A percentile compares a stretch with the other conserved stretches of the same genome.
phyloP scores from a whole-genome alignment of 2,329 filamentous ascomycete species.

The Zasmidium citrigriseum region DNA sequence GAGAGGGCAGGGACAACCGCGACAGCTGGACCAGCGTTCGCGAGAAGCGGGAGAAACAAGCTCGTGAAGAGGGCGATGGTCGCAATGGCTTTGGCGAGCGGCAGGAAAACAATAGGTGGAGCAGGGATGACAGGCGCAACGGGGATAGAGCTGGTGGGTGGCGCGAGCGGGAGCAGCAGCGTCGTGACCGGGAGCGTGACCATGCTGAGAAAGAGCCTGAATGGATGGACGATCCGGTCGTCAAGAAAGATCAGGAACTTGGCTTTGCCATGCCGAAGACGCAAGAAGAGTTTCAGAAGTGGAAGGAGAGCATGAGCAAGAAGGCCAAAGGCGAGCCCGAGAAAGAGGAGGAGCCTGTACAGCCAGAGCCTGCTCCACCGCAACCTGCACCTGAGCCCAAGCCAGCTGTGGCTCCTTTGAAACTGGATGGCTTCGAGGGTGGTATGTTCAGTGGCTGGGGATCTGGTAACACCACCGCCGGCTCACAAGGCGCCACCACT shows the following conservation, averaged over 20 bases:
- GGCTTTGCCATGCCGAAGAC: constrained; percentile 57
- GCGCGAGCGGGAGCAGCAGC: constrained; percentile 46
- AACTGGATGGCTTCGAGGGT: constrained; percentile 69
- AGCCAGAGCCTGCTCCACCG: constrained; percentile 18
- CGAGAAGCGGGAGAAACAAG: constrained; percentile 53
- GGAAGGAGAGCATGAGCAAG: constrained; percentile 85
- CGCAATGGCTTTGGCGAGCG: constrained; percentile 68
- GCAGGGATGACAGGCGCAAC: constrained; percentile 42
- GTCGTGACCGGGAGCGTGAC: constrained; percentile 51
- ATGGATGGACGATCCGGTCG: constrained; percentile 71
- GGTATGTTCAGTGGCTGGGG: constrained; percentile 72
- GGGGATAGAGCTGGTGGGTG: constrained; percentile 58
- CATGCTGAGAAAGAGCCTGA: constrained; percentile 80
- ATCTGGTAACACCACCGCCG: constrained; percentile 33
- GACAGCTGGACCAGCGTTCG: constrained; percentile 77
- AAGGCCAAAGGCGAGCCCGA: constrained; percentile 43
- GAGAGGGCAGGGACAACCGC: constrained; percentile 51
- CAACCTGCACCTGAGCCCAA: constrained; percentile 21
- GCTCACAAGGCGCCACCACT: constrained; percentile 8
- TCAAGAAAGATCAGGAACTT: constrained; percentile 63
- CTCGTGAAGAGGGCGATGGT: constrained; percentile 52
- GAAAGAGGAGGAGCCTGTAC: constrained; percentile 25
- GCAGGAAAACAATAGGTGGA: constrained; percentile 69
- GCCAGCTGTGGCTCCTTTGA: constrained; percentile 59
- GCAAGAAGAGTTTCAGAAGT: constrained; percentile 88